A percentile compares a stretch with the other conserved stretches of the same genome.
Conservation (phyloP, 306 rosid species). For the Fagus sylvatica region DNA sequence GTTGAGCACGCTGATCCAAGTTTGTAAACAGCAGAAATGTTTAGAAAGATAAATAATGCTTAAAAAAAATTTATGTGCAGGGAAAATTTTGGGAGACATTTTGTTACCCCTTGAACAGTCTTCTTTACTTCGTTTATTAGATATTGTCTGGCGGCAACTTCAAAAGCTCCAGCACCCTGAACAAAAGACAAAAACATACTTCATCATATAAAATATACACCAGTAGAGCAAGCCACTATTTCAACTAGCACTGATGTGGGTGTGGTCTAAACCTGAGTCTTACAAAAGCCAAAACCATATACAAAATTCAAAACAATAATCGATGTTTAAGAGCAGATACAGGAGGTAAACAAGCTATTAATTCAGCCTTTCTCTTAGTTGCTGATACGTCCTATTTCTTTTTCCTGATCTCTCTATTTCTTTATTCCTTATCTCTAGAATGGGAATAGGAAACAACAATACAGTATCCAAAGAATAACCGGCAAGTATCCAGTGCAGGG, state of each 20-base stretch:
- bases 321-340: background rate
- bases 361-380: background rate
- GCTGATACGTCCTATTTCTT: background rate
- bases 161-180: conserved; percentile 98
- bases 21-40: conserved; percentile 16
- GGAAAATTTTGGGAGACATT: conserved; percentile 1
- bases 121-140: conserved; percentile 83
- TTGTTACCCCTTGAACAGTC: conserved; percentile 93
- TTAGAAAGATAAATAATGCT: background rate
- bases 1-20: conserved; percentile 90
- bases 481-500: background rate
- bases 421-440: background rate
- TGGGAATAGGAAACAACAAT: background rate
- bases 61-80: background rate
- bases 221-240: conserved; percentile 20
- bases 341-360: background rate
- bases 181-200: conserved; percentile 21
- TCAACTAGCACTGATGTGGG: background rate
- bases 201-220: conserved; percentile 23
- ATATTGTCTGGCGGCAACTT: conserved; percentile 94
- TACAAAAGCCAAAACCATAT: background rate
- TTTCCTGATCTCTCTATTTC: background rate
- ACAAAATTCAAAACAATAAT: background rate
- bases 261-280: background rate
- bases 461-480: background rate